These are phyloP conservation scores for Leccinellum rugosiceps DNA, from an alignment of 768 basidiomycete species.

Conservation along the genomic window DNA sequence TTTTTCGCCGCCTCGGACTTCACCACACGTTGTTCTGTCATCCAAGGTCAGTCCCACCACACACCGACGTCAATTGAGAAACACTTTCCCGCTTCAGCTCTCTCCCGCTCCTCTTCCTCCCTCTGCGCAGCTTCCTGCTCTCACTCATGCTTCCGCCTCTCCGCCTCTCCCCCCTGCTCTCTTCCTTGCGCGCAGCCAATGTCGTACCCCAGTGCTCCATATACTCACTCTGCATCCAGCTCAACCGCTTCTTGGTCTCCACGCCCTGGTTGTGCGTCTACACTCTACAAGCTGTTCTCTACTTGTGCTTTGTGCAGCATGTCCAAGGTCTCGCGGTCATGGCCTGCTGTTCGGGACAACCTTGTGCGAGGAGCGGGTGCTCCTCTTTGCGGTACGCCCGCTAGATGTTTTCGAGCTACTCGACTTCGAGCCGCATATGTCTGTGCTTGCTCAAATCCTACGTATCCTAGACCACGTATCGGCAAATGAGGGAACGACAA, in stretches of 20 bases:
- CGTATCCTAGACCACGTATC: no score
- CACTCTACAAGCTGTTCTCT: constrained; percentile 49
- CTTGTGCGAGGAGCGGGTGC: constrained; percentile 75
- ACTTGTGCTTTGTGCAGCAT: constrained; percentile 54
- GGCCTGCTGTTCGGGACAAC: constrained; percentile 85
- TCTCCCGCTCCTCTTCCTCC: no score
- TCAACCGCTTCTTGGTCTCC: constrained; percentile 70
- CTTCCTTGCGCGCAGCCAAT: constrained; percentile 56
- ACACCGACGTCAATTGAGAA: no score
- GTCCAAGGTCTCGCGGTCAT: constrained; percentile 71
- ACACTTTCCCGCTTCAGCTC: no score
- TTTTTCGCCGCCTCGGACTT: no score
- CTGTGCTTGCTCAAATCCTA: constrained; percentile 82
- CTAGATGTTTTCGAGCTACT: constrained; percentile 89
- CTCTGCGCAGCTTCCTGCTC: no score
- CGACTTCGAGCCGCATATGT: constrained; percentile 85
- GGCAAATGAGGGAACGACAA: not conserved
- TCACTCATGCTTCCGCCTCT: no score
- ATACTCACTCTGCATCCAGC: constrained; percentile 73
- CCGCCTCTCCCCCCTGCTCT: no score
- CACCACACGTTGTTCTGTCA: no score
- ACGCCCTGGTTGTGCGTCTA: constrained; percentile 63
- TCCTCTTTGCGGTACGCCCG: constrained; percentile 92
- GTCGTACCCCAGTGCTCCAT: constrained; percentile 48
- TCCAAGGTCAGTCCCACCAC: no score